phyloP scores from a whole-genome alignment of 2,329 filamentous ascomycete species.

The Alternaria gaisen region DNA sequence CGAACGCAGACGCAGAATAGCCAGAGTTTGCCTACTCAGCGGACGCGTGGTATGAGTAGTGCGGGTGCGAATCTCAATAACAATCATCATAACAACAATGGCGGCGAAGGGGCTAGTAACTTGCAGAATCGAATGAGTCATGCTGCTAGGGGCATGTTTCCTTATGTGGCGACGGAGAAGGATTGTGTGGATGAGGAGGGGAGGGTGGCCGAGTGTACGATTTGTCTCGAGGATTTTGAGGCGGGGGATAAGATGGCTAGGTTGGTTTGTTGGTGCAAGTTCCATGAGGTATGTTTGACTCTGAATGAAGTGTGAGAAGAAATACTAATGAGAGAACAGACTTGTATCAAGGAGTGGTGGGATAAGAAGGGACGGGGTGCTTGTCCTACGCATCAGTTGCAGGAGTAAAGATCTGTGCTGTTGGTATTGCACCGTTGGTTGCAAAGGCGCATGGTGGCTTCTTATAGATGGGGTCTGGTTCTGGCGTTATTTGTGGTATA shows the following conservation, averaged over 20 bases:
- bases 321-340: slow-evolving; percentile 24
- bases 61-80: slow-evolving; percentile 17
- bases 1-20: slow-evolving; percentile 11
- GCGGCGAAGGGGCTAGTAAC: slow-evolving; percentile 34
- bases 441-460: no score
- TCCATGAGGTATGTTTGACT: slow-evolving; percentile 59
- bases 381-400: slow-evolving; percentile 68
- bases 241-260: slow-evolving; percentile 67
- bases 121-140: slow-evolving; percentile 32
- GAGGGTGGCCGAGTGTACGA: slow-evolving; percentile 65
- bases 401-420: slow-evolving; percentile 25
- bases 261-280: slow-evolving; percentile 71
- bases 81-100: slow-evolving; percentile 2
- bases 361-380: slow-evolving; percentile 62
- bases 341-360: slow-evolving; percentile 70
- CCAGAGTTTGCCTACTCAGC: slow-evolving; percentile 36
- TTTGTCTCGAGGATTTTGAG: slow-evolving; percentile 72
- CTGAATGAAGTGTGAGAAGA: neutral
- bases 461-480: neutral
- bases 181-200: slow-evolving; percentile 66
- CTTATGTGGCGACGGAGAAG: slow-evolving; percentile 69
- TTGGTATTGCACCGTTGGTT: neutral
- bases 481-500: slow-evolving; percentile 8
- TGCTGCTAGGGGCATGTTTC: slow-evolving; percentile 54
- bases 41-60: slow-evolving; percentile 47